These are phyloP conservation scores for Favolaschia claudopus DNA, from an alignment of 768 basidiomycete genomes.

Conservation along the genomic window DNA sequence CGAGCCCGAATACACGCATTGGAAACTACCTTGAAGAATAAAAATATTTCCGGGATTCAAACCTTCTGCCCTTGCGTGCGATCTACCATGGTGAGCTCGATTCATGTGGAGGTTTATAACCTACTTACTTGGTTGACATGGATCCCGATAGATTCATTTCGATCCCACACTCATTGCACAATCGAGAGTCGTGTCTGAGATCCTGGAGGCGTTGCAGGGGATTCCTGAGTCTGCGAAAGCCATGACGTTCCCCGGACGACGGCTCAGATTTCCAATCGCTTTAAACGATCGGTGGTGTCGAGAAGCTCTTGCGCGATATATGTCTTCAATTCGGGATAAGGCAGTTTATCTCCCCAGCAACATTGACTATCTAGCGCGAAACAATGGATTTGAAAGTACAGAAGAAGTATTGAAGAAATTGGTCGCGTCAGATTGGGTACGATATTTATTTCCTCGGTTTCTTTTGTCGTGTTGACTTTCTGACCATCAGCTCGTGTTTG, in stretches of 20 bases:
- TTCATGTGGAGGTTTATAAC: background rate
- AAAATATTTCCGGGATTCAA: slow-evolving; percentile 44
- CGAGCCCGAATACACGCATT: slow-evolving; percentile 68
- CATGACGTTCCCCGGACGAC: slow-evolving; percentile 57
- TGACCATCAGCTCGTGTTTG: slow-evolving; percentile 61
- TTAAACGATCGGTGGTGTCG: slow-evolving; percentile 66
- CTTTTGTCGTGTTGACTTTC: background rate
- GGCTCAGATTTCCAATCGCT: slow-evolving; percentile 67
- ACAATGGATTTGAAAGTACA: slow-evolving; percentile 60
- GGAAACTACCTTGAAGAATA: slow-evolving; percentile 45
- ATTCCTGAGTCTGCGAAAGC: slow-evolving; percentile 50
- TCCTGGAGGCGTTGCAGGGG: slow-evolving; percentile 45
- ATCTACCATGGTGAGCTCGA: slow-evolving; percentile 58
- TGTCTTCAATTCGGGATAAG: slow-evolving; percentile 57
- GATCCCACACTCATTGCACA: slow-evolving; percentile 54
- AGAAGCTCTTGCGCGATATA: slow-evolving; percentile 65
- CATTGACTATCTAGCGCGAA: slow-evolving; percentile 68
- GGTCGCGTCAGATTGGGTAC: slow-evolving; percentile 58
- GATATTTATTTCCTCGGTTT: background rate
- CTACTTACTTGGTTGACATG: background rate
- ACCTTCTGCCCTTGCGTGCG: slow-evolving; percentile 61
- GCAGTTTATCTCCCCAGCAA: slow-evolving; percentile 77
- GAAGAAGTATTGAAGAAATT: slow-evolving; percentile 55
- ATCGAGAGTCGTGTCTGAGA: slow-evolving; percentile 45
- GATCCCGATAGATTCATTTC: slow-evolving; percentile 63